Conservation (phyloP, 148 eudicot genomes). For the Fagopyrum esculentum region DNA sequence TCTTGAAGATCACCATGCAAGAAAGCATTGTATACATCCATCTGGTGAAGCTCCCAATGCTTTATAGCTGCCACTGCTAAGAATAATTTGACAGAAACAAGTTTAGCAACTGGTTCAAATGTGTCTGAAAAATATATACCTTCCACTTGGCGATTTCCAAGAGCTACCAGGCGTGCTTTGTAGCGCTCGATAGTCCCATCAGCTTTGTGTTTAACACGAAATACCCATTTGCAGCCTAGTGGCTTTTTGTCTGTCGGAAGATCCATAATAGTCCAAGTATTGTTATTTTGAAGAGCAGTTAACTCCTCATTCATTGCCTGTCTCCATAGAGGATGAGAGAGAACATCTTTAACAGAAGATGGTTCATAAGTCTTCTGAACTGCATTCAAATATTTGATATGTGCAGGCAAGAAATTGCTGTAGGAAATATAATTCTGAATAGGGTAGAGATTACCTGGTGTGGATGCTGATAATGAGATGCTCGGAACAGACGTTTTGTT, state of each 20-base stretch:
- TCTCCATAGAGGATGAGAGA: no score
- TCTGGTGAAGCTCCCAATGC: neutral
- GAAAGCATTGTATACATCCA: neutral
- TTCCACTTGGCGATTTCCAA: neutral
- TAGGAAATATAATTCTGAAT: neutral
- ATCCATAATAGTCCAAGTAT: no score
- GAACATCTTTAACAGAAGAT: no score
- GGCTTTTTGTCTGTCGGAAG: neutral
- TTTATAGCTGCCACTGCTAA: neutral
- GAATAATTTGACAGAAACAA: neutral
- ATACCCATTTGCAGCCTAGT: neutral
- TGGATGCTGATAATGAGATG: no score
- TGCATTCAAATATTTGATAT: neutral
- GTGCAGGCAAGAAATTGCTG: neutral
- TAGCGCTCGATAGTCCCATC: neutral
- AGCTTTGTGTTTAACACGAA: neutral
- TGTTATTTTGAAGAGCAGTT: no score
- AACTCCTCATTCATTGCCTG: no score
- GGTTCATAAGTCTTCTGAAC: no score
- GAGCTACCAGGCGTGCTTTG: neutral
- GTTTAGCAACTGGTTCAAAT: neutral
- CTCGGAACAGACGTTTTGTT: no score
- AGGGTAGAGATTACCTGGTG: neutral
- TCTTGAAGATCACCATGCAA: neutral
- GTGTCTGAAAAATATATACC: neutral